Percentiles rank a stretch among this genome's conserved stretches.
phyloP scores from a whole-genome alignment of 129 eudicot species.

The Centella asiatica region DNA sequence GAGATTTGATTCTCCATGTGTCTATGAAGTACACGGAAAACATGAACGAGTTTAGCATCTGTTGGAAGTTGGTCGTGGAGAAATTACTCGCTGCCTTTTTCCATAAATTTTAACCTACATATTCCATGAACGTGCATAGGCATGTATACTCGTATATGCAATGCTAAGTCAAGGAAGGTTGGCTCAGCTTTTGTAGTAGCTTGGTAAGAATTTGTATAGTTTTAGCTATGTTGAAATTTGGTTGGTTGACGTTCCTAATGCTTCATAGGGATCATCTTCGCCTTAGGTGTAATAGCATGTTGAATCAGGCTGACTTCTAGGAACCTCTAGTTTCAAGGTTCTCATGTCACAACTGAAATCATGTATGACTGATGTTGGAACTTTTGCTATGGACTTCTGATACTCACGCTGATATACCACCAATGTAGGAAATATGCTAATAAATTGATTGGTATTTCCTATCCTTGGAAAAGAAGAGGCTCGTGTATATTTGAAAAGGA shows the following conservation, averaged over 20 bases:
- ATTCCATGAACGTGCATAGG: too few species aligned
- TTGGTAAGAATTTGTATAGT: neutral
- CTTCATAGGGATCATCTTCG: neutral
- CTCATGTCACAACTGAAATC: neutral
- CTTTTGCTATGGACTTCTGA: neutral
- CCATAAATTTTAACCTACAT: too few species aligned
- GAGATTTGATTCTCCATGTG: neutral
- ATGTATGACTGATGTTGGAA: neutral
- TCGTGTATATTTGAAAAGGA: neutral
- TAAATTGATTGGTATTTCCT: neutral
- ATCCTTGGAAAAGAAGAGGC: neutral
- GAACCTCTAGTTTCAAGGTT: too few species aligned
- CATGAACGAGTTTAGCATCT: neutral
- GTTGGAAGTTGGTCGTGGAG: too few species aligned
- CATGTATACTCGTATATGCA: too few species aligned
- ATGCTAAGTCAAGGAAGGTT: too few species aligned
- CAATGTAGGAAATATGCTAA: too few species aligned
- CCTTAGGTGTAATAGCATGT: neutral
- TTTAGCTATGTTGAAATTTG: neutral
- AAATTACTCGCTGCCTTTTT: too few species aligned
- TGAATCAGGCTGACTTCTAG: neutral
- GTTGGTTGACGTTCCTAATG: neutral
- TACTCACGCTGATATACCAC: neutral
- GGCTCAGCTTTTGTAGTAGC: neutral
- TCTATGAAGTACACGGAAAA: neutral